These are phyloP conservation scores for Plenodomus lindquistii DNA, from an alignment of 2,329 filamentous ascomycete genomes.

Conservation along the genomic window DNA sequence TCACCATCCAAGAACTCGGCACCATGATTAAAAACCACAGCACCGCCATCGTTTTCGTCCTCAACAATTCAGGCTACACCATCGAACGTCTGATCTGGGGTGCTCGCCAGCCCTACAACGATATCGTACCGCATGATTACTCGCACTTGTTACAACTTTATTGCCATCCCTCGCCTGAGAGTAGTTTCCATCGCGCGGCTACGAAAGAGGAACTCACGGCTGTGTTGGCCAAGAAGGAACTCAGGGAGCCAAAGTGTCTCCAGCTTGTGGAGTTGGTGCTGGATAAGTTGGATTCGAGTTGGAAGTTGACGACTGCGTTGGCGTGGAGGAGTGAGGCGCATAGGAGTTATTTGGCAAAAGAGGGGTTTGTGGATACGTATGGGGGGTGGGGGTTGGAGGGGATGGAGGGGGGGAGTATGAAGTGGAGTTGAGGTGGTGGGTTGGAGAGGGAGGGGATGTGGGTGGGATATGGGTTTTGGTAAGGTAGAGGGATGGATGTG, in stretches of 20 bases:
- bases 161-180: constrained; percentile 34
- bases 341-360: constrained; percentile 42
- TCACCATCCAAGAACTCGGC: constrained; percentile 68
- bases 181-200: constrained; percentile 42
- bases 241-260: constrained; percentile 37
- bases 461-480: too few species aligned
- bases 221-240: constrained; percentile 34
- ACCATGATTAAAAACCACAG: constrained; percentile 59
- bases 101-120: constrained; percentile 45
- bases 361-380: constrained; percentile 46
- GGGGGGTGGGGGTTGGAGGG: constrained; percentile 36
- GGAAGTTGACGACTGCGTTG: constrained; percentile 45
- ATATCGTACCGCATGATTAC: constrained; percentile 47
- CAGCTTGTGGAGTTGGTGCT: constrained; percentile 51
- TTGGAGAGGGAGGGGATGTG: too few species aligned
- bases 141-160: constrained; percentile 47
- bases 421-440: too few species aligned
- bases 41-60: constrained; percentile 46
- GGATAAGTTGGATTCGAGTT: constrained; percentile 31
- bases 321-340: constrained; percentile 41
- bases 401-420: constrained; percentile 20
- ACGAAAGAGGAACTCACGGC: constrained; percentile 45
- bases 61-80: constrained; percentile 55
- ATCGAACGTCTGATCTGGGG: constrained; percentile 54
- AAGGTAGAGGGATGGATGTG: too few species aligned